Base-by-base conservation (phyloP, 176 grass and related monocot species). In the Eleusine indica region DNA sequence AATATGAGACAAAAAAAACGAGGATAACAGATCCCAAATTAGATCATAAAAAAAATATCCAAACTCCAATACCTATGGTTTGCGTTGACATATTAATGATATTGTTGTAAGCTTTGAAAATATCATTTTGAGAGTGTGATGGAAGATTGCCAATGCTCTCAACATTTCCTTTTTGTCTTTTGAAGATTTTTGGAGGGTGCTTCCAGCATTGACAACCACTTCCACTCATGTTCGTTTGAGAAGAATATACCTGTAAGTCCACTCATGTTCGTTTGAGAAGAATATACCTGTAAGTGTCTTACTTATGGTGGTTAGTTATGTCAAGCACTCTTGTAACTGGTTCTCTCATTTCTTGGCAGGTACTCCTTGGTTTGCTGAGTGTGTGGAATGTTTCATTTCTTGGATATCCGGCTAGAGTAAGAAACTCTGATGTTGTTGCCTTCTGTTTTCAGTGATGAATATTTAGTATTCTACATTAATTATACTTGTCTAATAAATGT, bases 331-430 rank as follows among this genome's bases (percentile, higher is more conserved):
- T 40, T 70, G 39, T 90, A 68, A 87, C 80, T 29, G n/a, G 30
- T 48, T 86, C 71, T 83, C 75, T 73, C 10, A 42, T 61, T 81
- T 89, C 19, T 80, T 74, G 38, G n/a, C 72, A 99, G 96, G 96
- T 99, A 71, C 85, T 96, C 58, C 91, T 99, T 87, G 96, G 96
- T 82, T 94, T 99, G 86, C 64, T 99, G 75, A 96, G 96, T 82
- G 93, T 99, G 46, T 99, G 96, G 96, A 99, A 99, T 89, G 96
- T 91, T 89, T 91, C 89, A 54, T 99, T 99, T 87, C 93, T 99
- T 51, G 88, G 93, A 81, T 99, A 96, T 87, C 89, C 93, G 32
- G 89, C 96, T 35, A 96, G 96, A 83, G 96, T 99, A 83, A 87
- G 93, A 43, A 65, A 73, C 54, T 35, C 28, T 35, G 14, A 40